Base-by-base conservation (phyloP, 2,329 filamentous ascomycete species). In the Trichoderma asperellum region DNA sequence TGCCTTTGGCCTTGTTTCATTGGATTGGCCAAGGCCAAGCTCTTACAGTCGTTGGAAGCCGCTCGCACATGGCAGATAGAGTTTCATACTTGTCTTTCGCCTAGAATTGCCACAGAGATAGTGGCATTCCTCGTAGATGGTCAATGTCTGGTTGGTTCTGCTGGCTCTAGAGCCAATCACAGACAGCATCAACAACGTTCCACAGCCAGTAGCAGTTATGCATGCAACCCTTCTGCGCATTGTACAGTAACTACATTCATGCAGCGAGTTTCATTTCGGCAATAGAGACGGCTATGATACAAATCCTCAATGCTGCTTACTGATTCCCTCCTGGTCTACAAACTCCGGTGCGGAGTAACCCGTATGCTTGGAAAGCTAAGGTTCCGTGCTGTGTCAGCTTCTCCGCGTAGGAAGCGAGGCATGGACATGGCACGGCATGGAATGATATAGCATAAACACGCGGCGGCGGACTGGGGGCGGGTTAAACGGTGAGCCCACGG, bases 11-110 rank as follows among this genome's bases (percentile, higher is more conserved):
- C 32, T 27, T 35, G n/a, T 47, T 47, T n/a, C 27, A 58, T 58
- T 58, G 53, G 53, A 57, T 12, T 35, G 32, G 12, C 5, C 47
- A 8, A 49, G 47, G 10, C n/a, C 3, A 6, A 3, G 24, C 12
- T 37, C 12, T 16, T 21, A 43, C 61, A 37, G 35, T 56, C 53
- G 35, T n/a, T 43, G 56, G 21, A 57, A n/a, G n/a, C 43, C 18
- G 58, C 21, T 21, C 49, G 47, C 66, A 68, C 57, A 40, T 66
- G 47, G 40, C 29, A 16, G 67, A 65, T 69, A 55, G 59, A 69
- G 49, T 65, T 69, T 59, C 55, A 53, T 47, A 60, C 60, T 43
- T 65, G 10, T 24, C 53, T 64, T 64, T 27, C 24, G 49, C 49
- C 52, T 60, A 53, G 32, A 21, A 21, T n/a, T 49, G 53, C 63